A percentile compares a stretch with the other conserved stretches of the same genome.
These are phyloP conservation scores for Penicillium angulare DNA, from an alignment of 495 filamentous ascomycete genomes.

Conservation along the genomic window DNA sequence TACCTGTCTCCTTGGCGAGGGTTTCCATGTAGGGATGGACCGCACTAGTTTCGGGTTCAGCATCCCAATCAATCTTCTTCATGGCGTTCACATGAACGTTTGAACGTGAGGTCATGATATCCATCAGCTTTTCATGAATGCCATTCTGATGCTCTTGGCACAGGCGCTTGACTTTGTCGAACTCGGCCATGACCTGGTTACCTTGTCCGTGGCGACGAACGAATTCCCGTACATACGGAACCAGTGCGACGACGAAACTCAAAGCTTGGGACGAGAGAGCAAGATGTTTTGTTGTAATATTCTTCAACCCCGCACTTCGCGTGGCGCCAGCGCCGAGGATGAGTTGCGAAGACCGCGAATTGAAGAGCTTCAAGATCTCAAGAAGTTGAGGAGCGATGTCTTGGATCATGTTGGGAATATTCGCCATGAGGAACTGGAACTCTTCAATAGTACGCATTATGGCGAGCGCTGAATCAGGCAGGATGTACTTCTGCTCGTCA, in stretches of 20 bases:
- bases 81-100: conserved; percentile 69
- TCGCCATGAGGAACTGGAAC: conserved; percentile 78
- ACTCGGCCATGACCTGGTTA: conserved; percentile 74
- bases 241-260: conserved; percentile 80
- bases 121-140: conserved; percentile 93
- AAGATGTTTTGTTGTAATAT: conserved; percentile 95
- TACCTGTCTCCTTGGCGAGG: conserved; percentile 82
- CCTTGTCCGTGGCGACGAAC: conserved; percentile 72
- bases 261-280: conserved; percentile 88
- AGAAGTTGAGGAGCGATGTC: conserved; percentile 73
- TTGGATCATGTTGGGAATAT: conserved; percentile 81
- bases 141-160: conserved; percentile 91
- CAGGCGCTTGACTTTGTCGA: conserved; percentile 85
- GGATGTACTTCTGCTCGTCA: conserved; percentile 80
- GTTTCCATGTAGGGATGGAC: conserved; percentile 86
- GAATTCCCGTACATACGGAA: conserved; percentile 90
- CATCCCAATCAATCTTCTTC: conserved; percentile 74
- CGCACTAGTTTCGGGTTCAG: conserved; percentile 28
- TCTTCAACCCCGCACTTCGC: conserved; percentile 84
- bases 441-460: conserved; percentile 78
- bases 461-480: conserved; percentile 76
- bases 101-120: conserved; percentile 87
- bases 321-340: conserved; percentile 95
- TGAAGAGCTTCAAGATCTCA: conserved; percentile 83
- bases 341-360: conserved; percentile 87